Evolutionary conservation across 495 filamentous ascomycete genomes (phyloP), one percentile per base, ranked within the genome.

Genomic region (Penicillium simplicissimum): DNA sequence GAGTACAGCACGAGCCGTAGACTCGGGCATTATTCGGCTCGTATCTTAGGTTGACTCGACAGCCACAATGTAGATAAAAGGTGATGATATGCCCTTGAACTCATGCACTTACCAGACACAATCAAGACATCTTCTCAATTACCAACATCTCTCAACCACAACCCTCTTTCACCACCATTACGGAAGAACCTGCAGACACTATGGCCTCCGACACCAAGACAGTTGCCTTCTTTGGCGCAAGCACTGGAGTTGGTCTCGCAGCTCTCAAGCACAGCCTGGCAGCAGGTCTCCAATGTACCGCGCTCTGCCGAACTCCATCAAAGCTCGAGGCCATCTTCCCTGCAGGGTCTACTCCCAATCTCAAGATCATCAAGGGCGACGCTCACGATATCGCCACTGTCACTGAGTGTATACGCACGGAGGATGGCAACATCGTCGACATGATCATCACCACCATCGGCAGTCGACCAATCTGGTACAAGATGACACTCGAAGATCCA

Each of bases 281-380:
- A 11, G 77, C 79, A 2, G 81, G 81, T 48, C 80, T 85, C 59
- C 68, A 71, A 49, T 78, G 73, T 57, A 65, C 67, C 28, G 80
- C 85, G 19, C 80, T 88, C 8, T 87, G 78, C 60, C 87, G 89
- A 25, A 84, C 78, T 3, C 87, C 89, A 4, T 62, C 79, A 48
- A 90, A 87, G 68, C 87, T 92, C 59, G 72, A 68, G 58, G 68
- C 68, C 25, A 61, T 81, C 25, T 74, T 84, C 51, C 65, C 60
- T 52, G 64, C 45, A 52, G 80, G 48, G 28, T 69, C 51, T 42
- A 66, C 37, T 67, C 59, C 64, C 9, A 71, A 82, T 56, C 79
- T 88, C 14, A 70, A 65, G 58, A 74, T 86, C 60, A 62, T 82
- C 28, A 40, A 80, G 45, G 86, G 86, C 63, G 79, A 85, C 61